These are phyloP conservation scores for Sonneratia caseolaris DNA, from an alignment of 345 rosid genomes.

Conservation along the genomic window DNA sequence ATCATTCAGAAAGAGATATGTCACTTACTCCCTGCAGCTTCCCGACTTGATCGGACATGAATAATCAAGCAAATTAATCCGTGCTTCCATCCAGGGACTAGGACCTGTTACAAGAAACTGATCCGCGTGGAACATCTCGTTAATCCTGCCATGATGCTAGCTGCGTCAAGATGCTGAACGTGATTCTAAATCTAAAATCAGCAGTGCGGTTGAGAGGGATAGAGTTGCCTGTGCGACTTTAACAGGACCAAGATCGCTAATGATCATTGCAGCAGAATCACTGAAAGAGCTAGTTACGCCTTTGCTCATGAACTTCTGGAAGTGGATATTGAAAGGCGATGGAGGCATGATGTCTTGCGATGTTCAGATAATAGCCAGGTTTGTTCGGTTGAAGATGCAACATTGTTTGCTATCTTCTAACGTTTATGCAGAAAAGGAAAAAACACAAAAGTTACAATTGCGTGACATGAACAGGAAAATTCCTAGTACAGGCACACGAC, in stretches of 20 bases:
- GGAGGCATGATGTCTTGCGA: conserved; percentile 42
- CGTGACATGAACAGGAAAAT: no score
- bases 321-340: conserved; percentile 49
- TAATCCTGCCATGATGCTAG: not conserved
- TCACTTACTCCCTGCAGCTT: not conserved
- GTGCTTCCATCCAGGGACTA: conserved; percentile 1
- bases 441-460: no score
- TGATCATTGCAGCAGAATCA: conserved; percentile 41
- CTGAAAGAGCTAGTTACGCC: conserved; percentile 57
- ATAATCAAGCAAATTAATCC: not conserved
- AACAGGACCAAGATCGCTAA: conserved; percentile 47
- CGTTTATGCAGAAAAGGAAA: no score
- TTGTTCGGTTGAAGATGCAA: conserved; percentile 17
- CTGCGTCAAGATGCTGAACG: not conserved
- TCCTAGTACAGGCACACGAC: no score
- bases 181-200: not conserved
- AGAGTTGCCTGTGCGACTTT: conserved; percentile 14
- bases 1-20: not conserved
- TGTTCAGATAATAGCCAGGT: conserved; percentile 39
- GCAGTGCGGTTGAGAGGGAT: not conserved
- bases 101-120: no score
- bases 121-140: not conserved
- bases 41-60: not conserved
- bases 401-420: no score
- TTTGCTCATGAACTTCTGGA: conserved; percentile 47